Evolutionary conservation across 2,329 filamentous ascomycete genomes (phyloP), one percentile per base, ranked within the genome.

Genomic region (Diaporthe vexans): DNA sequence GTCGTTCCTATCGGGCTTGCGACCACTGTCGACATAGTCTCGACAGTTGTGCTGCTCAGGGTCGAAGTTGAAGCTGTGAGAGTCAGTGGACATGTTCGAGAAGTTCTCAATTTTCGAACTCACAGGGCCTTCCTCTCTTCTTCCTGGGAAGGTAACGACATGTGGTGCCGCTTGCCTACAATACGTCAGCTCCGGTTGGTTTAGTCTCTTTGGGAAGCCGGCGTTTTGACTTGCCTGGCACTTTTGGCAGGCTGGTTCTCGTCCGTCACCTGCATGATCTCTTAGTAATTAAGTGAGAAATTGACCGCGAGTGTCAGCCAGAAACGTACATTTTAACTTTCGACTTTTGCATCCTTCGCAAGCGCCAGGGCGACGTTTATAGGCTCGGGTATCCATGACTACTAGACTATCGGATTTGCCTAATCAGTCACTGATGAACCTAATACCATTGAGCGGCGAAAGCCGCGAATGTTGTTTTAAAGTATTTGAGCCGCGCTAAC

Each of bases 171-270:
- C 51, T 54, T 8, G 51, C 11, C 51, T 54, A 15, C 15, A 26
- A 54, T 5, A 54, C 51, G 10, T 54, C 51, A 54, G 51, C 51
- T 54, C 26, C 26, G 24, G 11, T 24, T 24, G 26, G 51, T 54
- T 10, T 54, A 15, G 51, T 29, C 51, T 54, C n/a, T n/a, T n/a
- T n/a, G n/a, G n/a, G n/a, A n/a, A 52, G n/a, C 10, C 7, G 10
- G 48, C 48, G n/a, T n/a, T n/a, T 52, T 52, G 51, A 54, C 51
- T 54, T 54, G 51, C 51, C 51, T 54, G 51, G 51, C 51, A 54
- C 51, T 54, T 54, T 54, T 54, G 51, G 24, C 51, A 54, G 15
- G 51, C 13, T 29, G 51, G 51, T 54, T 54, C 51, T 26, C 51
- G 51, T 54, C 51, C 51, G 10, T 54, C 51, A 54, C 51, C 51